Evolutionary conservation across 2,329 filamentous ascomycete species (phyloP).

Genomic region (Pyricularia sp.): DNA sequence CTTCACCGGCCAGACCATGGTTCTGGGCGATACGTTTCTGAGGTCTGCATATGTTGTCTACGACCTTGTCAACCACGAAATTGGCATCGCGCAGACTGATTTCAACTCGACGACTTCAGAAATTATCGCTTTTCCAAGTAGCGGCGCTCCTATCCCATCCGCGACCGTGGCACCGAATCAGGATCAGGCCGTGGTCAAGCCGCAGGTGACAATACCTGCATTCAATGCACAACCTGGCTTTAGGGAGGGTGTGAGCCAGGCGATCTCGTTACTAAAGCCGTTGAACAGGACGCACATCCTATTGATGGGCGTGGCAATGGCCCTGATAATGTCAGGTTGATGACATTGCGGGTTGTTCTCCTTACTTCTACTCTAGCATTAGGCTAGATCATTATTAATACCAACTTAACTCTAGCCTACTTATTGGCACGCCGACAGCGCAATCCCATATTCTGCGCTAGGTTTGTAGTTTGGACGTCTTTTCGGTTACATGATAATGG

Average conservation of each 20-base stretch:
- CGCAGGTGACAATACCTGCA: constrained; percentile 16
- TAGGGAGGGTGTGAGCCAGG: constrained; percentile 8
- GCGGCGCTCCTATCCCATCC: constrained; percentile 35
- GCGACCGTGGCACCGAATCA: constrained; percentile 31
- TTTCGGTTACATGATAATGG: too few relatives aligned
- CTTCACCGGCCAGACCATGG: constrained; percentile 25
- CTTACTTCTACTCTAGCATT: background rate
- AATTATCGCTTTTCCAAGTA: constrained; percentile 35
- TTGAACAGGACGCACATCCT: background rate
- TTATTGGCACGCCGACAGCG: too few relatives aligned
- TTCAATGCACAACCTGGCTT: constrained; percentile 25
- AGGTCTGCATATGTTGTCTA: constrained; percentile 49
- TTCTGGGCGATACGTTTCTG: constrained; percentile 46
- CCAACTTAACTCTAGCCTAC: background rate
- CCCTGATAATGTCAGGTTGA: background rate
- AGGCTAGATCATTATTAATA: background rate
- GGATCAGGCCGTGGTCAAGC: constrained; percentile 16
- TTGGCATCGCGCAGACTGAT: constrained; percentile 40
- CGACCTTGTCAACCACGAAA: constrained; percentile 43
- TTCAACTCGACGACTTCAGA: constrained; percentile 40
- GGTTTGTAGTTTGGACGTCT: too few relatives aligned
- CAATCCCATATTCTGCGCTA: too few relatives aligned
- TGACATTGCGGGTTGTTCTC: background rate
- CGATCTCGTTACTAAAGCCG: background rate
- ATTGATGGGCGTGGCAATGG: background rate